Evolutionary conservation across 768 basidiomycete species (phyloP).

Genomic region (Leucocoprinus birnbaumii): DNA sequence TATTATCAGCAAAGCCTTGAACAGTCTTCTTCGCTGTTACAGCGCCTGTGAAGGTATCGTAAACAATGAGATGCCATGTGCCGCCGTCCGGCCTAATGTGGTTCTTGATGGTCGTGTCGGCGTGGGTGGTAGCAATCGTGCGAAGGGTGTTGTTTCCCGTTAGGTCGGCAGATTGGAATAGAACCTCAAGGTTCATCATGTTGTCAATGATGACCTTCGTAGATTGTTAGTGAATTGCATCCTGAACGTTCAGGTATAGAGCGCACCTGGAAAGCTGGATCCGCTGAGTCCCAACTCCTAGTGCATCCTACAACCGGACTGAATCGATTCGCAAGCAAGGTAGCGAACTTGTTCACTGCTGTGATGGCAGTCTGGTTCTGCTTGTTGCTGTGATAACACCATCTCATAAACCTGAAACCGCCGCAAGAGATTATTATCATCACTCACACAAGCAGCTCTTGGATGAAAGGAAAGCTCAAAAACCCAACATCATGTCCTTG

Average conservation of each 20-base stretch:
- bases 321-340: conserved; percentile 54
- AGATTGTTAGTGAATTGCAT: not conserved
- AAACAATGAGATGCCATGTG: conserved; percentile 64
- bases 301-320: conserved; percentile 62
- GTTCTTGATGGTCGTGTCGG: conserved; percentile 63
- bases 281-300: conserved; percentile 61
- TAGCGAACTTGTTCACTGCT: conserved; percentile 57
- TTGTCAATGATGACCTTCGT: conserved; percentile 69
- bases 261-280: conserved; percentile 56
- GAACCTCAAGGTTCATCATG: conserved; percentile 75
- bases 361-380: conserved; percentile 51
- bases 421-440: not conserved
- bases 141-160: conserved; percentile 58
- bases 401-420: not conserved
- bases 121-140: conserved; percentile 61
- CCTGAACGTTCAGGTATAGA: not conserved
- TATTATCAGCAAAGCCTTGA: conserved; percentile 57
- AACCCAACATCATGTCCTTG: conserved; percentile 73
- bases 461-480: conserved; percentile 64
- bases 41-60: conserved; percentile 59
- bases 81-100: conserved; percentile 66
- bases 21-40: conserved; percentile 56
- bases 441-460: conserved; percentile 58
- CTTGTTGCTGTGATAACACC: conserved; percentile 41
- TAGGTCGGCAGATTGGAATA: conserved; percentile 55